Base-by-base conservation (phyloP, 495 filamentous ascomycete species). In the Articulospora tetracladia region DNA sequence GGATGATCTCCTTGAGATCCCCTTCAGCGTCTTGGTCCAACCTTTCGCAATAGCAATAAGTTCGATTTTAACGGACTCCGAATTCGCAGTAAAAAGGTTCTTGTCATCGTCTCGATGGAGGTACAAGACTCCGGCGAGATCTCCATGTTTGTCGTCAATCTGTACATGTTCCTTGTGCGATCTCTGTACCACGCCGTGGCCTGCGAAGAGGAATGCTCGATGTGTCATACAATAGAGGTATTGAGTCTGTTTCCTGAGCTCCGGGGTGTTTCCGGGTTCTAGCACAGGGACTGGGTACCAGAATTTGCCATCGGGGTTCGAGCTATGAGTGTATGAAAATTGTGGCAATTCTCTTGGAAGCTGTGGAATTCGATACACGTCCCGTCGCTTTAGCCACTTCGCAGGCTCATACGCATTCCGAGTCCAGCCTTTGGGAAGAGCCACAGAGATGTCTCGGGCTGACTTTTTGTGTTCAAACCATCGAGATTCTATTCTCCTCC, bases 161-260 rank as follows among this genome's bases (percentile, higher is more conserved):
- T n/a, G 28, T 30, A 32, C 17, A 30, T 53, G 12, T 2, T 30
- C 25, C 4, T 53, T 15, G 7, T 10, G 22, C 15, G 23, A 30
- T 17, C 13, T 26, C 1, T 17, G 24, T 3, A 19, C 30, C 23
- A 53, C 22, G 25, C 25, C 22, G 15, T 30, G 25, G 17, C 50
- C 25, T 30, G 25, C 54, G 27, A 34, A 53, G 0, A 66, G 26
- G 17, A 47, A 54, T 1, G 61, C 53, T 30, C 60, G 30, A 17
- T 61, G 53, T 8, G 69, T 71, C 15, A 53, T 60, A 54, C 69
- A 69, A 20, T 62, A 68, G 32, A 71, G 50, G 39, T 66, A 71
- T 15, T 53, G 55, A 48, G 68, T 67, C 50, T 68, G 63, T 12
- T 58, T 58, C 2, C 27, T 53, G n/a, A 59, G 32, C 7, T 47